Conservation (phyloP, 2,329 filamentous ascomycete species). For the Fusarium incarnatum region DNA sequence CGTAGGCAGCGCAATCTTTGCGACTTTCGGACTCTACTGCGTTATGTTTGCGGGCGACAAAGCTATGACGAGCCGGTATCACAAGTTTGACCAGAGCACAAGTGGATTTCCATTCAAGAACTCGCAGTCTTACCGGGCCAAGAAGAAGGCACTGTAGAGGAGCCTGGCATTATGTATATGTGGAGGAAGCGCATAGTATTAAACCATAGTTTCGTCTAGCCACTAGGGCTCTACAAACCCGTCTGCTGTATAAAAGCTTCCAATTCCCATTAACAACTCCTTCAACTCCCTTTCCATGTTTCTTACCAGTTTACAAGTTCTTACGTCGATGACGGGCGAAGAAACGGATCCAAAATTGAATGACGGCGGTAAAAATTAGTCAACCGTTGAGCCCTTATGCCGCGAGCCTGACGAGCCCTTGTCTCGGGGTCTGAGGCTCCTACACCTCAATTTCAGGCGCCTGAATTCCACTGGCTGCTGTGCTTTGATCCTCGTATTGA, state of each 20-base stretch:
- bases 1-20: constrained; percentile 66
- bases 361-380: no score
- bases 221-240: constrained; percentile 11
- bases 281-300: constrained; percentile 40
- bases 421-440: not conserved
- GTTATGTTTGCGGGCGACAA: constrained; percentile 55
- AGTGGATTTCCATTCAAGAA: constrained; percentile 56
- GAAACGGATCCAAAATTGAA: no score
- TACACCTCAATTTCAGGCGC: constrained; percentile 9
- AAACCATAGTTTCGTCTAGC: constrained; percentile 30
- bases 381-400: no score
- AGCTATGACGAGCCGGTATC: constrained; percentile 53
- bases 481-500: constrained; percentile 22
- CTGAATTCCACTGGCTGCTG: constrained; percentile 20
- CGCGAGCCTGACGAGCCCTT: no score
- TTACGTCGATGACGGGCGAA: not conserved
- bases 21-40: constrained; percentile 61
- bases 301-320: constrained; percentile 1
- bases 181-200: constrained; percentile 5
- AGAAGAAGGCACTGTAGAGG: constrained; percentile 53
- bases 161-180: not conserved
- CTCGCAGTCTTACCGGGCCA: constrained; percentile 51
- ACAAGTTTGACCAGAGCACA: constrained; percentile 54
- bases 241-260: constrained; percentile 13
- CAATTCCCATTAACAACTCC: constrained; percentile 39